These are phyloP conservation scores for Quambalaria eucalypti DNA, from an alignment of 1,284 basidiomycete genomes.

Conservation along the genomic window DNA sequence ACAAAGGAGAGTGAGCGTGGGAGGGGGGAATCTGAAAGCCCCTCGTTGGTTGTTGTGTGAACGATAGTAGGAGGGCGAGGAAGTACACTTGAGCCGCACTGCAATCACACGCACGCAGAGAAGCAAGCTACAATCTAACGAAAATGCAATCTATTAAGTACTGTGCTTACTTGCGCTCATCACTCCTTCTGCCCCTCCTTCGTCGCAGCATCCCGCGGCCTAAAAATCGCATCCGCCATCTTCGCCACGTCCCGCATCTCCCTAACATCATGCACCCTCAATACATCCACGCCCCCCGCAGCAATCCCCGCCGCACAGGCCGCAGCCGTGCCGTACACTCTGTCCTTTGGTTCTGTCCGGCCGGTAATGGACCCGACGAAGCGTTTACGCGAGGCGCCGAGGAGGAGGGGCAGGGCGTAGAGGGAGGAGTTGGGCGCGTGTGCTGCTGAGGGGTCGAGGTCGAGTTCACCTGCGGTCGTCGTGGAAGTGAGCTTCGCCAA, in stretches of 20 bases:
- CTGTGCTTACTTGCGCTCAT: too few relatives aligned
- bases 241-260: slow-evolving; percentile 60
- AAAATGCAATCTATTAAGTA: too few relatives aligned
- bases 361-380: slow-evolving; percentile 38
- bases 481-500: background rate
- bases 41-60: too few relatives aligned
- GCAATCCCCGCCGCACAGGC: slow-evolving; percentile 68
- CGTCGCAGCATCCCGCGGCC: background rate
- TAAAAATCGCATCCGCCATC: slow-evolving; percentile 52
- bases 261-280: slow-evolving; percentile 74
- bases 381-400: slow-evolving; percentile 38
- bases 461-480: background rate
- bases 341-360: slow-evolving; percentile 56
- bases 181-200: background rate
- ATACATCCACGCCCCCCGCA: slow-evolving; percentile 59
- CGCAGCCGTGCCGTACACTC: slow-evolving; percentile 72
- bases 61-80: too few relatives aligned
- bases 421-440: slow-evolving; percentile 22
- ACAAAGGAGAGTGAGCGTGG: too few relatives aligned
- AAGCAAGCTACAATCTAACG: too few relatives aligned
- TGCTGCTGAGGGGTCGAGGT: background rate
- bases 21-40: too few relatives aligned
- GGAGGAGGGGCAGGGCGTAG: slow-evolving; percentile 28
- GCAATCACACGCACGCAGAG: too few relatives aligned
- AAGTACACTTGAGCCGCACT: too few relatives aligned